A percentile compares a stretch with the other conserved stretches of the same genome.
These are phyloP conservation scores for Bullera alba DNA, from an alignment of 768 basidiomycete genomes.

Conservation along the genomic window DNA sequence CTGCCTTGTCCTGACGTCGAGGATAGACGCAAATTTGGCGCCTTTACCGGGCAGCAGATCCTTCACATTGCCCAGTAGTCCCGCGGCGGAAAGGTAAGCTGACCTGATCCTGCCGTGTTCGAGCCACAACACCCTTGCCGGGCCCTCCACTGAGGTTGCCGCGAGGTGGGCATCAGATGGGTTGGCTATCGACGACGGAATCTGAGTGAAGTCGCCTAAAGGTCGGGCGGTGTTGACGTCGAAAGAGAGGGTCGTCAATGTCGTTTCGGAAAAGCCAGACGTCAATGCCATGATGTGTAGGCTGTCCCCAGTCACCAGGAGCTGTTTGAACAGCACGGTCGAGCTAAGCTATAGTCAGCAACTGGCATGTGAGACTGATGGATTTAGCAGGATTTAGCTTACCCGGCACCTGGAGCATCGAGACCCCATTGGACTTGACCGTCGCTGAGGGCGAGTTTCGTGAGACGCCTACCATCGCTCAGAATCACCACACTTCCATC, in stretches of 20 bases:
- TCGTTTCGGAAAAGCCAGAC: conserved; percentile 54
- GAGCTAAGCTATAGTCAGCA: conserved; percentile 53
- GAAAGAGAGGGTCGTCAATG: conserved; percentile 62
- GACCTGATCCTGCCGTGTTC: conserved; percentile 53
- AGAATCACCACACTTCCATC: conserved; percentile 28
- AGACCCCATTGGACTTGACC: conserved; percentile 65
- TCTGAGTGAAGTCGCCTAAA: conserved; percentile 46
- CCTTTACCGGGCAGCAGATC: conserved; percentile 27
- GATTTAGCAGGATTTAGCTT: conserved; percentile 27
- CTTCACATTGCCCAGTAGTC: conserved; percentile 18
- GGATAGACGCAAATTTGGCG: conserved; percentile 51
- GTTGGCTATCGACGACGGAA: conserved; percentile 54
- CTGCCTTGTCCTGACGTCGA: conserved; percentile 58
- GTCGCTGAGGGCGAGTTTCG: conserved; percentile 51
- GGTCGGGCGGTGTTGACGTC: conserved; percentile 54
- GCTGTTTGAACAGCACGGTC: conserved; percentile 58
- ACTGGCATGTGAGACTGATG: neutral
- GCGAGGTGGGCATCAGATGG: conserved; percentile 48
- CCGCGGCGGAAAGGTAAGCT: conserved; percentile 38
- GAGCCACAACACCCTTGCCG: conserved; percentile 49
- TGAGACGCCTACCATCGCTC: conserved; percentile 50
- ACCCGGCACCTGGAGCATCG: conserved; percentile 65
- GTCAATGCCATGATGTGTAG: conserved; percentile 58
- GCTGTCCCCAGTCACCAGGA: conserved; percentile 54
- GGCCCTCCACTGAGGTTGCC: conserved; percentile 8